Percentiles rank a stretch among this genome's conserved stretches.
phyloP scores from a whole-genome alignment of 805 yeast species.

The Isabelozyma gotoi region DNA sequence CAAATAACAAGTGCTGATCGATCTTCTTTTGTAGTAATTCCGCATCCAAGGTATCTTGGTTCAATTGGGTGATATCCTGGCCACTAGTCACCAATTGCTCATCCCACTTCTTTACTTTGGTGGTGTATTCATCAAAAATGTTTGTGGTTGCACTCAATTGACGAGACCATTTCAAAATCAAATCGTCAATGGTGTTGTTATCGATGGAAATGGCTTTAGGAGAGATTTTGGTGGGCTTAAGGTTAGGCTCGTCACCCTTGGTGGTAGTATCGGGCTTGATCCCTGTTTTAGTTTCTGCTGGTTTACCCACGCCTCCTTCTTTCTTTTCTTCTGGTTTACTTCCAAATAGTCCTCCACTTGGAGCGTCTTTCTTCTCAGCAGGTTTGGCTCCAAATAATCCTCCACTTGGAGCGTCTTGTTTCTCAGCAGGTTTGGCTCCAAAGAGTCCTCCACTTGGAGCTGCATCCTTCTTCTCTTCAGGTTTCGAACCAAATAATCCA shows the following conservation, averaged over 20 bases:
- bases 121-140: conserved; percentile 73
- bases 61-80: conserved; percentile 75
- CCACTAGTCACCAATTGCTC: conserved; percentile 79
- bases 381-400: conserved; percentile 9
- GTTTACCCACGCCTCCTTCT: conserved; percentile 1
- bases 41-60: conserved; percentile 74
- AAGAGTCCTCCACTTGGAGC: conserved; percentile 13
- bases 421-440: conserved; percentile 13
- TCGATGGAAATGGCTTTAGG: conserved; percentile 76
- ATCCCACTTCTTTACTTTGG: conserved; percentile 83
- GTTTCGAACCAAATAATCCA: conserved; percentile 14
- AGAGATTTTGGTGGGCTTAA: conserved; percentile 54
- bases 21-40: conserved; percentile 82
- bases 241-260: conserved; percentile 19
- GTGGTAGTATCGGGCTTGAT: conserved; percentile 1
- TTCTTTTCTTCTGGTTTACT: conserved; percentile 11
- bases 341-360: conserved; percentile 11
- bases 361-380: conserved; percentile 13
- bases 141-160: conserved; percentile 73
- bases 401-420: conserved; percentile 15
- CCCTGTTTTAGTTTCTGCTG: conserved; percentile 8
- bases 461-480: conserved; percentile 16
- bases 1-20: conserved; percentile 82
- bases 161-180: conserved; percentile 89
- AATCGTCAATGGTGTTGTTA: conserved; percentile 89